phyloP scores from a whole-genome alignment of 768 basidiomycete genomes.

The Tylopilus subfusipes region DNA sequence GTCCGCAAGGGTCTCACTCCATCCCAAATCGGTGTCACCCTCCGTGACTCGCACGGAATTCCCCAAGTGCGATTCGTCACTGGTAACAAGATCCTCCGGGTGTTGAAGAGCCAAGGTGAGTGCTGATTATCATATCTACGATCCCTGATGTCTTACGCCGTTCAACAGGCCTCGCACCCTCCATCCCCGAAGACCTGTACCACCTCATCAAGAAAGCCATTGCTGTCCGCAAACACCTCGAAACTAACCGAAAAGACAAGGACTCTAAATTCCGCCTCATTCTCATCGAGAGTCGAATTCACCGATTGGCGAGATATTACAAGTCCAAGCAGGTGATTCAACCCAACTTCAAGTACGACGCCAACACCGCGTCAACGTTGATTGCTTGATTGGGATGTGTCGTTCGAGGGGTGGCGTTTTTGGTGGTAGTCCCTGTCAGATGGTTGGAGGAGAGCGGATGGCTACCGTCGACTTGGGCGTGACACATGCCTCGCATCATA shows the following conservation, averaged over 20 bases:
- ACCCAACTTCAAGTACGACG: conserved; percentile 98
- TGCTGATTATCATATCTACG: conserved; percentile 6
- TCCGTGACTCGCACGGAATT: conserved; percentile 97
- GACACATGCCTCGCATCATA: conserved; percentile 7
- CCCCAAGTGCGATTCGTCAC: conserved; percentile 98
- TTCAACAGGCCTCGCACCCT: conserved; percentile 81
- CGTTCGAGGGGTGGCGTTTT: background rate
- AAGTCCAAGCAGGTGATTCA: conserved; percentile 97
- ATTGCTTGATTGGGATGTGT: conserved; percentile 54
- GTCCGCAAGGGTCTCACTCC: conserved; percentile 95
- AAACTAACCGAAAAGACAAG: conserved; percentile 98
- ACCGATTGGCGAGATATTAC: conserved; percentile 97
- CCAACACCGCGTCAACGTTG: conserved; percentile 88
- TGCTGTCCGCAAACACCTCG: conserved; percentile 97
- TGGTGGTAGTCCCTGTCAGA: background rate
- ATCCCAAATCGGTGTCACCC: conserved; percentile 96
- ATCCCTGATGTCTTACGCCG: background rate
- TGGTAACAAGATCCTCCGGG: conserved; percentile 98
- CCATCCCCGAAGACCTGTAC: conserved; percentile 99
- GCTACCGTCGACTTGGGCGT: background rate
- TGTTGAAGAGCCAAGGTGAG: conserved; percentile 91
- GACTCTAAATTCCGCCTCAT: conserved; percentile 97
- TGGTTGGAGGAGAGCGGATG: background rate
- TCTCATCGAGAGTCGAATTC: conserved; percentile 98
- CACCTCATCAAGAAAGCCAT: conserved; percentile 99